Percentiles rank a stretch among this genome's conserved stretches.
These are phyloP conservation scores for Acacia pycnantha DNA, from an alignment of 331 rosid species.

Conservation along the genomic window DNA sequence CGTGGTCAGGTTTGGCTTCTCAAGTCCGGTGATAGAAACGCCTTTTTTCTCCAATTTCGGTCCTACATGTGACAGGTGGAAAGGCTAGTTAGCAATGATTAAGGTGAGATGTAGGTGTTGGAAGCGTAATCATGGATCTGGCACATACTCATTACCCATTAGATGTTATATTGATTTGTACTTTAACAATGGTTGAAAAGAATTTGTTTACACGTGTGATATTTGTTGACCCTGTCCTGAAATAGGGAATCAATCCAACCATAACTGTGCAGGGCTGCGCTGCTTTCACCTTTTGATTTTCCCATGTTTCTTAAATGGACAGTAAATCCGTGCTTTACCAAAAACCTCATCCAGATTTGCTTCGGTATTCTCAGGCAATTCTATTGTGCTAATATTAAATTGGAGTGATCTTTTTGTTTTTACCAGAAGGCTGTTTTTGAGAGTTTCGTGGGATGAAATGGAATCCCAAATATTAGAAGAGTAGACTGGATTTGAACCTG, in stretches of 20 bases:
- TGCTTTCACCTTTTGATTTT: neutral
- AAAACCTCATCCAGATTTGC: neutral
- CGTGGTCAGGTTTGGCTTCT: neutral
- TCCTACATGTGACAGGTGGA: neutral
- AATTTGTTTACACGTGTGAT: neutral
- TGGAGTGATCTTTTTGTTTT: neutral
- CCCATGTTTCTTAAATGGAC: no score
- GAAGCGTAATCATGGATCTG: slow-evolving; percentile 17
- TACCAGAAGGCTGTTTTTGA: neutral
- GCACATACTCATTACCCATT: slow-evolving; percentile 11
- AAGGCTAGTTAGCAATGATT: slow-evolving; percentile 11
- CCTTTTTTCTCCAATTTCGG: neutral
- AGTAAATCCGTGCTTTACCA: no score
- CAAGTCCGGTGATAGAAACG: neutral
- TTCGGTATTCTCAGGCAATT: neutral
- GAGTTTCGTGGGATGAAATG: neutral
- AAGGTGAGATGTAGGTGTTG: neutral
- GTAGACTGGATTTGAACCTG: neutral
- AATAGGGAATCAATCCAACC: neutral
- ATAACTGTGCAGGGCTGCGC: neutral
- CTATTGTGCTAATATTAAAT: neutral
- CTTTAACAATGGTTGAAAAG: slow-evolving; percentile 4
- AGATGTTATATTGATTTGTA: slow-evolving; percentile 24
- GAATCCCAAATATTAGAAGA: neutral
- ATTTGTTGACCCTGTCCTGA: neutral